These are phyloP conservation scores for Russula compacta DNA, from an alignment of 768 basidiomycete genomes.

Conservation along the genomic window DNA sequence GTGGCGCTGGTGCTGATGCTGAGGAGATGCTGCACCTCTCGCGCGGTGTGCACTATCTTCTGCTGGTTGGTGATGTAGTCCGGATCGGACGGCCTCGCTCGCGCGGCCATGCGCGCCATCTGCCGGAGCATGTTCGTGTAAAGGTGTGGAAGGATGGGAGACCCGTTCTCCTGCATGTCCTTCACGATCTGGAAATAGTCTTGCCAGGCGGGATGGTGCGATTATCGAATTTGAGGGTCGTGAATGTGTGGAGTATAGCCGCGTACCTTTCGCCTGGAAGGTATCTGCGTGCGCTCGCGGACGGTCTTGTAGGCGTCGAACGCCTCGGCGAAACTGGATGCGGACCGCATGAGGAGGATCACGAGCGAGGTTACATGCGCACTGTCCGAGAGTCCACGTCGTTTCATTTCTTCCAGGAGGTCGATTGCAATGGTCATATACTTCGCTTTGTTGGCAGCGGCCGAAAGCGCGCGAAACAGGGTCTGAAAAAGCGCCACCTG, in stretches of 20 bases:
- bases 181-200: slow-evolving; percentile 68
- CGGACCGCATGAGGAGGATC: slow-evolving; percentile 58
- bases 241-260: slow-evolving; percentile 55
- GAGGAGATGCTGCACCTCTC: slow-evolving; percentile 64
- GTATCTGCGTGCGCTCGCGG: slow-evolving; percentile 24
- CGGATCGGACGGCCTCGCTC: slow-evolving; percentile 16
- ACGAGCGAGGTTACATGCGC: slow-evolving; percentile 42
- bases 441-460: slow-evolving; percentile 36
- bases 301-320: slow-evolving; percentile 48
- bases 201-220: slow-evolving; percentile 25
- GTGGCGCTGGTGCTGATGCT: slow-evolving; percentile 68
- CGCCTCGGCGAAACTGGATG: slow-evolving; percentile 46
- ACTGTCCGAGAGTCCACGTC: slow-evolving; percentile 38
- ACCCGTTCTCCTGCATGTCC: slow-evolving; percentile 67
- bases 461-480: slow-evolving; percentile 29
- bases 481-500: slow-evolving; percentile 41
- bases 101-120: slow-evolving; percentile 37
- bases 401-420: slow-evolving; percentile 60
- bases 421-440: slow-evolving; percentile 39
- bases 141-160: slow-evolving; percentile 45
- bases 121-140: slow-evolving; percentile 62
- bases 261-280: slow-evolving; percentile 50
- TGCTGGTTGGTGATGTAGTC: slow-evolving; percentile 22
- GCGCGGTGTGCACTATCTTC: slow-evolving; percentile 40
- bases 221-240: slow-evolving; percentile 44